Conservation (phyloP, 768 basidiomycete genomes). For the Pholiota molesta region DNA sequence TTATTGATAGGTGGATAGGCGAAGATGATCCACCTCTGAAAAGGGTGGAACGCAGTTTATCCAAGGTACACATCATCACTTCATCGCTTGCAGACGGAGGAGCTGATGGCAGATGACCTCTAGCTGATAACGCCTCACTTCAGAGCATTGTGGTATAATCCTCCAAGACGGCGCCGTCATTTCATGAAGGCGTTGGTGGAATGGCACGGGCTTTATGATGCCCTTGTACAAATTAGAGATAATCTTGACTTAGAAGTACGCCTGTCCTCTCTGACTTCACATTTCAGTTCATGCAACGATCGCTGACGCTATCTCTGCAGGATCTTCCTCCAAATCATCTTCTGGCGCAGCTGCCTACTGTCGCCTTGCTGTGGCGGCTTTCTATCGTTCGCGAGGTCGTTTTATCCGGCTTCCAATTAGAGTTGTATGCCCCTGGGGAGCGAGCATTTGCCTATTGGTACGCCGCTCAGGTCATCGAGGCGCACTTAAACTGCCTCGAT, state of each 20-base stretch:
- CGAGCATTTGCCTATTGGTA: constrained; percentile 81
- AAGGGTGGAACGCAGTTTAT: constrained; percentile 42
- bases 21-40: constrained; percentile 37
- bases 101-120: background rate
- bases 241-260: constrained; percentile 33
- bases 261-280: constrained; percentile 7
- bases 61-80: constrained; percentile 37
- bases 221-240: constrained; percentile 36
- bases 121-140: constrained; percentile 64
- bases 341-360: constrained; percentile 44
- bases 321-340: constrained; percentile 36
- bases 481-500: constrained; percentile 58
- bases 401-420: constrained; percentile 76
- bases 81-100: background rate
- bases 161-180: constrained; percentile 64
- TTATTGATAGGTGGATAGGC: constrained; percentile 42
- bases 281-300: background rate
- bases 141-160: constrained; percentile 68
- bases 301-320: constrained; percentile 19
- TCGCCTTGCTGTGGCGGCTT: constrained; percentile 61
- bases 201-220: constrained; percentile 68
- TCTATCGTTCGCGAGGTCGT: constrained; percentile 66
- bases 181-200: constrained; percentile 64
- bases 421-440: constrained; percentile 71
- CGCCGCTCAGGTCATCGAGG: constrained; percentile 54